Evolutionary conservation across 2,329 filamentous ascomycete species (phyloP).

Genomic region (Boeremia lycopersici): DNA sequence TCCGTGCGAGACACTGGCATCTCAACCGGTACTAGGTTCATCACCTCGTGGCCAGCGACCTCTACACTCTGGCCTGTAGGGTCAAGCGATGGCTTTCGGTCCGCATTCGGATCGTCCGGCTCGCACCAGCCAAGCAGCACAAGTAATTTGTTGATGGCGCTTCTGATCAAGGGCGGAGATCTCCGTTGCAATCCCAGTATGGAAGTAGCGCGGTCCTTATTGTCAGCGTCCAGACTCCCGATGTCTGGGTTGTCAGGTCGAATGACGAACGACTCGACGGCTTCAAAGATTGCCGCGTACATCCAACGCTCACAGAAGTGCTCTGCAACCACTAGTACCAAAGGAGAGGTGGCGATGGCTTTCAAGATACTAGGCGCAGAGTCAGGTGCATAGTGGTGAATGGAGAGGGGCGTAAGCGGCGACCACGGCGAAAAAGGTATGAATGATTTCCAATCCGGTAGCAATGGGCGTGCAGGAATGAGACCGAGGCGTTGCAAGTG

Average conservation of each 20-base stretch:
- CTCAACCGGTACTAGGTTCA: conserved; percentile 30
- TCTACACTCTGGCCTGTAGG: conserved; percentile 22
- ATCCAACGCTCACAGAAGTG: conserved; percentile 36
- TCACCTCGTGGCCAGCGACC: conserved; percentile 27
- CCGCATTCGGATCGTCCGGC: conserved; percentile 2
- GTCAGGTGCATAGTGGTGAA: conserved; percentile 21
- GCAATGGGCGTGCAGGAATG: conserved; percentile 32
- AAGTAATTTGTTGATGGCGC: conserved; percentile 31
- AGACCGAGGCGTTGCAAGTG: conserved; percentile 41
- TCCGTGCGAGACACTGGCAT: conserved; percentile 24
- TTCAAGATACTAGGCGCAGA: conserved; percentile 22
- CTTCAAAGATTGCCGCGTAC: conserved; percentile 35
- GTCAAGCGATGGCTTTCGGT: conserved; percentile 1
- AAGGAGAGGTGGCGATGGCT: conserved; percentile 34
- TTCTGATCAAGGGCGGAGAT: conserved; percentile 30
- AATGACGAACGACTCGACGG: conserved; percentile 37
- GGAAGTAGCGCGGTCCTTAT: conserved; percentile 27
- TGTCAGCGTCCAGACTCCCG: conserved; percentile 27
- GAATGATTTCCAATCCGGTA: conserved; percentile 36
- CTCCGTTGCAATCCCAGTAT: conserved; percentile 32
- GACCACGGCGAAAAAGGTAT: conserved; percentile 38
- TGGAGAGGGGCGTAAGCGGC: conserved; percentile 31
- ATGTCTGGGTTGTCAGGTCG: conserved; percentile 40
- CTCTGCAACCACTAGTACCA: conserved; percentile 34
- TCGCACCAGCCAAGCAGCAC: conserved; percentile 35